A percentile compares a stretch with the other conserved stretches of the same genome.
Conservation (phyloP, 2,329 filamentous ascomycete genomes). For the Exophiala spinifera region DNA sequence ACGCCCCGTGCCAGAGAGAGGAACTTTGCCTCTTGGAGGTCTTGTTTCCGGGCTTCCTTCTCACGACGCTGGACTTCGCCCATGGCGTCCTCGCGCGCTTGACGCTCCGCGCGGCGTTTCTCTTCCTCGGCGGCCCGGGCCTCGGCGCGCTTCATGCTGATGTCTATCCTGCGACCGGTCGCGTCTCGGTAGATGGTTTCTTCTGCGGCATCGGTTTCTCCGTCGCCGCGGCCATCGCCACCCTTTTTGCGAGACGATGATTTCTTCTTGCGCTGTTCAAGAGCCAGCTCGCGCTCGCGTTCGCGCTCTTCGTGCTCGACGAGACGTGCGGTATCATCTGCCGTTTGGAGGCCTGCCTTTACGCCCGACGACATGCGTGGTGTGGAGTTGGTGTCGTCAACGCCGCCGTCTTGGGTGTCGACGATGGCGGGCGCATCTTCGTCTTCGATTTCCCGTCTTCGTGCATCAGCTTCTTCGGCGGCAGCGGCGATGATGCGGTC, state of each 20-base stretch:
- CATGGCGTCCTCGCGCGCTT: conserved; percentile 67
- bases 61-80: conserved; percentile 80
- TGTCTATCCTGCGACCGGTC: conserved; percentile 87
- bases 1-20: conserved; percentile 74
- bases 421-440: conserved; percentile 48
- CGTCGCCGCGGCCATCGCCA: not conserved
- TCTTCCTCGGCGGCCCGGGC: conserved; percentile 75
- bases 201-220: conserved; percentile 43
- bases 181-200: conserved; percentile 96
- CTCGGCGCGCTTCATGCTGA: conserved; percentile 85
- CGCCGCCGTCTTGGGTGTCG: conserved; percentile 18
- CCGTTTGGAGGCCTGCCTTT: conserved; percentile 81
- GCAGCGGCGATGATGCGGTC: conserved; percentile 75
- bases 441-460: conserved; percentile 45
- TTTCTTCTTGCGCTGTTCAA: conserved; percentile 28
- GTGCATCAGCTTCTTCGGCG: conserved; percentile 62
- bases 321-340: conserved; percentile 69
- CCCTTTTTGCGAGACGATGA: not conserved
- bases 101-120: conserved; percentile 60
- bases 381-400: conserved; percentile 15
- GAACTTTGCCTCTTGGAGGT: conserved; percentile 74
- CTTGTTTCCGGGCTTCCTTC: conserved; percentile 61
- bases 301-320: conserved; percentile 63
- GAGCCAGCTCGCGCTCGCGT: conserved; percentile 38
- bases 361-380: conserved; percentile 84